Base-by-base conservation (phyloP, 1,284 basidiomycete species). In the Athelia sp. region DNA sequence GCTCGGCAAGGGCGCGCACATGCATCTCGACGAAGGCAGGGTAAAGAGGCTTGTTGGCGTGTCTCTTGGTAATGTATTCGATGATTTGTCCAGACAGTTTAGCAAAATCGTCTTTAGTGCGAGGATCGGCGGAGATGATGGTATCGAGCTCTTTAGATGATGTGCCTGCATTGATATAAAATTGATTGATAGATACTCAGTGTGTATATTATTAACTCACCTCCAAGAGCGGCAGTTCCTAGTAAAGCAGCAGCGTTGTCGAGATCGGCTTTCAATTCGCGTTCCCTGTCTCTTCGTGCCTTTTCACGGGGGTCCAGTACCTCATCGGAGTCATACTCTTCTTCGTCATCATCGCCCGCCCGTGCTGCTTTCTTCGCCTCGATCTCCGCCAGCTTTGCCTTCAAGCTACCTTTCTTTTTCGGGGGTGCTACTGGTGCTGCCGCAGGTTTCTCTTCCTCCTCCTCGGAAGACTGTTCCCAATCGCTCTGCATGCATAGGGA, bases 381-480 rank as follows among this genome's bases (percentile, higher is more conserved):
- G 68, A 90, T 95, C 69, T 93, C 90, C 0, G 90, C 92, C 2
- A 96, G 72, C 68, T 94, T 95, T 43, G 82, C 80, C 68, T 95
- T 96, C 56, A 95, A 69, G 0, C 87, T 90, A 50, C 90, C 90
- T 72, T 93, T 95, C 74, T 95, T 95, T 75, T 90, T 92, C 2
- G 82, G 78, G 1, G 88, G 82, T 18, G 84, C 82, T 42, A 72
- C 74, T n/a, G 36, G 19, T n/a, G 36, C 19, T 21, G 36, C n/a
- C 44, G 69, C 53, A 17, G 75, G 70, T 50, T 82, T 78, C 53
- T 78, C 70, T 21, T 85, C 82, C 43, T 90, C 87, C 31, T 89
- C 87, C n/a, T 87, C 86, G 4, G 89, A 90, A 3, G 87, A 89
- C 40, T 78, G 89, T 57, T 98, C 94, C 94, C 93, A 97, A 67